Conservation (phyloP, 148 eudicot species). For the Arbutus unedo region DNA sequence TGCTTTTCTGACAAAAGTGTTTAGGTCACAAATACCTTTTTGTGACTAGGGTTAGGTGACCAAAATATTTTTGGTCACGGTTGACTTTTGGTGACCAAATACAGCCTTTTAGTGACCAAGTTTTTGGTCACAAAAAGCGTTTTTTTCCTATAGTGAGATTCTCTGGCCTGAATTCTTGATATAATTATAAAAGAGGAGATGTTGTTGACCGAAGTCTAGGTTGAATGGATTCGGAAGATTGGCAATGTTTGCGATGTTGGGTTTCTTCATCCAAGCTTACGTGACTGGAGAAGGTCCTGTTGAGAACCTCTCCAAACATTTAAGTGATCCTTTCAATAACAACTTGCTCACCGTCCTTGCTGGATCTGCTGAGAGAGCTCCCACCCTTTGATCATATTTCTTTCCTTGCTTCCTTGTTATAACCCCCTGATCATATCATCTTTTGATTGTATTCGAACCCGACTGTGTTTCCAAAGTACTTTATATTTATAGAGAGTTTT, state of each 20-base stretch:
- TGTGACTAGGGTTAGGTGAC: no score
- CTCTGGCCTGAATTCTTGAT: no score
- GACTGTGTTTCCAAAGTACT: neutral
- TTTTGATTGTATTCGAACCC: neutral
- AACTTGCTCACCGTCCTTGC: slow-evolving; percentile 82
- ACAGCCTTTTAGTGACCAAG: no score
- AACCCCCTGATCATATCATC: neutral
- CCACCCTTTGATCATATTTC: slow-evolving; percentile 56
- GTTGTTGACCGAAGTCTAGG: no score
- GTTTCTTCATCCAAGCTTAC: slow-evolving; percentile 90
- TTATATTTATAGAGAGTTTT: neutral
- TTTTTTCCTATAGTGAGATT: no score
- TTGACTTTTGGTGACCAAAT: no score
- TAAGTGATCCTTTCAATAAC: slow-evolving; percentile 90
- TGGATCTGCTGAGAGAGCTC: slow-evolving; percentile 74
- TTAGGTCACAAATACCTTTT: no score
- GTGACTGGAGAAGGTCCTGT: slow-evolving; percentile 98
- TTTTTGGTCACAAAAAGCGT: no score
- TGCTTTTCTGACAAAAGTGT: no score
- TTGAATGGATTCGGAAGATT: slow-evolving; percentile 46
- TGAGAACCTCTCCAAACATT: slow-evolving; percentile 75
- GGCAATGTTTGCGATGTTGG: slow-evolving; percentile 97
- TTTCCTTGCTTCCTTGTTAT: neutral
- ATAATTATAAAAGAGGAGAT: no score
- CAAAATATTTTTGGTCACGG: no score